These are phyloP conservation scores for Lachnellula occidentalis DNA, from an alignment of 2,329 filamentous ascomycete species.

Conservation along the genomic window DNA sequence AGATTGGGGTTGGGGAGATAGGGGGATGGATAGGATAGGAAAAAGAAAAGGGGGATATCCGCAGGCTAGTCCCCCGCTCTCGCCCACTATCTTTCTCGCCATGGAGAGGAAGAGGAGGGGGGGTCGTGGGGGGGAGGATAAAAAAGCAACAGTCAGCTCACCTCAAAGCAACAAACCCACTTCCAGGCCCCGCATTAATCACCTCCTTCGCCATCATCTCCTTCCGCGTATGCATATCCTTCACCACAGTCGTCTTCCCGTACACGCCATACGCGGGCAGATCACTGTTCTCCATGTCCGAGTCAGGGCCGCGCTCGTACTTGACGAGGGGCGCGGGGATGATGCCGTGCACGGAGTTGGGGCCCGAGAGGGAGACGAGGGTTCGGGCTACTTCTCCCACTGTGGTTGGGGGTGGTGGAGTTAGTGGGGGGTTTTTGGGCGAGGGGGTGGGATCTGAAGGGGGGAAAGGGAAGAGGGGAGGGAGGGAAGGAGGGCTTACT, in stretches of 20 bases:
- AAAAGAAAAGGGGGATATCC: not conserved
- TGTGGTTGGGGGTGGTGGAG: no score
- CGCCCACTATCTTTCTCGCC: no score
- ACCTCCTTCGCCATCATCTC: conserved; percentile 89
- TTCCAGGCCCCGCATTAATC: conserved; percentile 71
- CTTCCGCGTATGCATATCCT: conserved; percentile 96
- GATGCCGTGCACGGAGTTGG: conserved; percentile 81
- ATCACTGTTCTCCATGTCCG: not conserved
- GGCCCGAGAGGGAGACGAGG: conserved; percentile 76
- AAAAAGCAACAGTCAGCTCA: conserved; percentile 37
- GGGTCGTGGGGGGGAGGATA: no score
- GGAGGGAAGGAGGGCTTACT: conserved; percentile 33
- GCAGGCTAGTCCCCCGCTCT: no score
- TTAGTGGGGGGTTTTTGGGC: no score
- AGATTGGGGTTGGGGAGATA: no score
- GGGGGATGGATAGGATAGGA: not conserved
- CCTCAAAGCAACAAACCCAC: conserved; percentile 81
- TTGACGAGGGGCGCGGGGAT: conserved; percentile 81
- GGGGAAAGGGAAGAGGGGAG: no score
- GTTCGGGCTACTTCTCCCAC: conserved; percentile 88
- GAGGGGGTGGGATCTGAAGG: no score
- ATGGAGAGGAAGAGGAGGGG: no score
- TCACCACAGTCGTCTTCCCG: conserved; percentile 80
- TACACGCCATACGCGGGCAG: conserved; percentile 51
- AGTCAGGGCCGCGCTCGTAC: conserved; percentile 62